Conservation (phyloP, 192 early-diverging fungal species). For the Thamnidium elegans region DNA sequence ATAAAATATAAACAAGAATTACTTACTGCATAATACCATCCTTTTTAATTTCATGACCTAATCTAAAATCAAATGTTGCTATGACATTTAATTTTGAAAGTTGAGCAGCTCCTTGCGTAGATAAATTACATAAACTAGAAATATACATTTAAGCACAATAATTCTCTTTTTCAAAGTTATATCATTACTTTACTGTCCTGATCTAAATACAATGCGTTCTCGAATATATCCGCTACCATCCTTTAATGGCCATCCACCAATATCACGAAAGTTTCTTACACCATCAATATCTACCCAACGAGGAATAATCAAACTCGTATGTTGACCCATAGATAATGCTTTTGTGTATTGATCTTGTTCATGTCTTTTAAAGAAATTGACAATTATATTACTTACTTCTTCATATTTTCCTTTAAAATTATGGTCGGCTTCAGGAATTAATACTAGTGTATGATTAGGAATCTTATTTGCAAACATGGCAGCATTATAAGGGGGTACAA, state of each 20-base stretch:
- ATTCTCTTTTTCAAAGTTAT: neutral
- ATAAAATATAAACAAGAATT: neutral
- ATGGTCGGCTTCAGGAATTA: constrained; percentile 48
- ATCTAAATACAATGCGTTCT: constrained; percentile 47
- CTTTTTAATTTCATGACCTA: constrained; percentile 42
- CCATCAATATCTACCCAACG: constrained; percentile 49
- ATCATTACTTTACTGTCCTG: constrained; percentile 45
- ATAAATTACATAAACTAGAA: constrained; percentile 43
- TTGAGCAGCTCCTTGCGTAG: constrained; percentile 36
- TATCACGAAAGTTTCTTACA: constrained; percentile 54
- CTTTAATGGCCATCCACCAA: constrained; percentile 51
- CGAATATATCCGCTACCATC: constrained; percentile 47
- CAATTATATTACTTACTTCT: constrained; percentile 33
- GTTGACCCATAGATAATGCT: constrained; percentile 13
- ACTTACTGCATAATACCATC: constrained; percentile 37
- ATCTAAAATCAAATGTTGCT: constrained; percentile 52
- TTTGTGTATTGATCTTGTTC: constrained; percentile 17
- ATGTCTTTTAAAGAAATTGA: constrained; percentile 35
- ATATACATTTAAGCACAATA: constrained; percentile 22
- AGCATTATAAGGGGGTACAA: constrained; percentile 48
- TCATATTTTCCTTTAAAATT: constrained; percentile 41
- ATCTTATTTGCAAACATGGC: constrained; percentile 35
- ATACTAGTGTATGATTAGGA: constrained; percentile 38
- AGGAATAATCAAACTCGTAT: constrained; percentile 25
- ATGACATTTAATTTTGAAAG: constrained; percentile 45